These are phyloP conservation scores for Westerdykella aurantiaca DNA, from an alignment of 2,329 filamentous ascomycete genomes.

Conservation along the genomic window DNA sequence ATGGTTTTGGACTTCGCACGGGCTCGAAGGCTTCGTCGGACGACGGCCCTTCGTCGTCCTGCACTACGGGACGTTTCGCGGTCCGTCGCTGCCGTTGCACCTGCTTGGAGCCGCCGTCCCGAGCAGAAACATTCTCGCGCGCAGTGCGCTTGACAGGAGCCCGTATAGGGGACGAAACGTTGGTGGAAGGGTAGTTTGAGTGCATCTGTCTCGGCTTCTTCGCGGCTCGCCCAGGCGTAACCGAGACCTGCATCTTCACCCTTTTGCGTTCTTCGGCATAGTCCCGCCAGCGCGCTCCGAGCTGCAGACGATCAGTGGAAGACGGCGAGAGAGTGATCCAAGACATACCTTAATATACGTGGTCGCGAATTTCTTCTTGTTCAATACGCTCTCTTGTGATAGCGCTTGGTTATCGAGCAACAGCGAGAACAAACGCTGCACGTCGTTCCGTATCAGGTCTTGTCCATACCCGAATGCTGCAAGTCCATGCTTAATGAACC, in stretches of 20 bases:
- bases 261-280: constrained; percentile 35
- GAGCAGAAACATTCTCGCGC: constrained; percentile 20
- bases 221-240: constrained; percentile 39
- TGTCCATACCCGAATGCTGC: constrained; percentile 62
- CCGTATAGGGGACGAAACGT: constrained; percentile 60
- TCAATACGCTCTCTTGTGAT: constrained; percentile 62
- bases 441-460: constrained; percentile 65
- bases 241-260: constrained; percentile 51
- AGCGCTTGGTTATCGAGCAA: constrained; percentile 70
- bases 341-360: constrained; percentile 63
- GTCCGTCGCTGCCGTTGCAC: constrained; percentile 15
- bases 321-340: constrained; percentile 1
- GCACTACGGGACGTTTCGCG: constrained; percentile 29
- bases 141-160: constrained; percentile 38
- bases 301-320: constrained; percentile 22
- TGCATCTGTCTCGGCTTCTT: constrained; percentile 24
- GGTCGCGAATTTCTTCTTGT: constrained; percentile 61
- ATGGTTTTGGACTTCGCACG: constrained; percentile 25
- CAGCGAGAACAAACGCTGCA: constrained; percentile 76
- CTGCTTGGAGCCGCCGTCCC: constrained; percentile 21
- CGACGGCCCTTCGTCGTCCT: constrained; percentile 31
- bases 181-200: constrained; percentile 56
- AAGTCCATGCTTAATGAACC: constrained; percentile 49
- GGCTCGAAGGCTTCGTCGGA: constrained; percentile 45
- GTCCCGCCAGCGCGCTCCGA: constrained; percentile 41